Evolutionary conservation across 768 basidiomycete species (phyloP).

Genomic region (Cystobasidium onofrii): DNA sequence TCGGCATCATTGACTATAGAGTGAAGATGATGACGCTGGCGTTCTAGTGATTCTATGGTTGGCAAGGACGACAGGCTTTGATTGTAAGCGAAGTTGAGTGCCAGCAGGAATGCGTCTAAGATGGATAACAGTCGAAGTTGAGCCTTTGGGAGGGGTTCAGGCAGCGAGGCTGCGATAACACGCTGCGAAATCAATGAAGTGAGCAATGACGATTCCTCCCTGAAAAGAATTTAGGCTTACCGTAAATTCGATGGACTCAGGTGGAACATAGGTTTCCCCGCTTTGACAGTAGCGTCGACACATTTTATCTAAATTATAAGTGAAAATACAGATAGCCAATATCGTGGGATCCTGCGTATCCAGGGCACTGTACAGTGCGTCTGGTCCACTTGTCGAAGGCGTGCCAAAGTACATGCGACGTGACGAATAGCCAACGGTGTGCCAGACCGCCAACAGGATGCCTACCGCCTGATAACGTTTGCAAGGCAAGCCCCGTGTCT

Average conservation of each 20-base stretch:
- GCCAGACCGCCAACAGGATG: slow-evolving; percentile 14
- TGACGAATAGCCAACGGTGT: background rate
- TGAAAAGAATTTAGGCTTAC: background rate
- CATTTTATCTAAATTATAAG: slow-evolving; percentile 14
- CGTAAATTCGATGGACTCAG: slow-evolving; percentile 14
- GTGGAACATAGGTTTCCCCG: background rate
- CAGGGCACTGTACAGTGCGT: slow-evolving; percentile 7
- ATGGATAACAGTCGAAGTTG: slow-evolving; percentile 4
- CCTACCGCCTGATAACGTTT: slow-evolving; percentile 9
- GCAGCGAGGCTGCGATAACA: background rate
- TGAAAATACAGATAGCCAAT: slow-evolving; percentile 18
- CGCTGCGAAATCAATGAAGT: background rate
- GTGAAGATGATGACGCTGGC: slow-evolving; percentile 21
- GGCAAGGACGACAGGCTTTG: background rate
- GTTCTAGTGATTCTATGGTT: background rate
- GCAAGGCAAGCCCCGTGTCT: background rate
- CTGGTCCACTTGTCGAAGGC: background rate
- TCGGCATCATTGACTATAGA: slow-evolving; percentile 23
- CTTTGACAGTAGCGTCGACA: slow-evolving; percentile 13
- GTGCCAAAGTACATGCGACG: slow-evolving; percentile 7
- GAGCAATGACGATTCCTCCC: too few species aligned
- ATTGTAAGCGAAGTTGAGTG: slow-evolving; percentile 26
- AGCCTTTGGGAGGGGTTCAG: background rate
- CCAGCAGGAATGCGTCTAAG: slow-evolving; percentile 14
- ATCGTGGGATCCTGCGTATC: slow-evolving; percentile 2